Base-by-base conservation (phyloP, 495 filamentous ascomycete species). In the Hypoxylon intermedium region DNA sequence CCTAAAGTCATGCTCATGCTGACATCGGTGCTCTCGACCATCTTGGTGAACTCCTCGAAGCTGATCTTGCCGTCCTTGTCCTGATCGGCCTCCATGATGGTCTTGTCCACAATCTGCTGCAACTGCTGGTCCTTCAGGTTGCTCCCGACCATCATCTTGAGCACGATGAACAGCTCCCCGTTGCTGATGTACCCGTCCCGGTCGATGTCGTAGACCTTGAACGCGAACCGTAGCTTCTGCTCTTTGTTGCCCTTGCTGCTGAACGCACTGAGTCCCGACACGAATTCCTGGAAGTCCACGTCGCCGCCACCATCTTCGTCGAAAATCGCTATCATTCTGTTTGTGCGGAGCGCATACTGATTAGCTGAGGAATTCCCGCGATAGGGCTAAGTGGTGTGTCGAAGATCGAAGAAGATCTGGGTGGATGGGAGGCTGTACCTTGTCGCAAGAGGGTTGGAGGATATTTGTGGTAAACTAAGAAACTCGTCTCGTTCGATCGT, bases 61-160 rank as follows among this genome's bases (percentile, higher is more conserved):
- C 90, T 96, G 79, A 99, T 98, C 82, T 96, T 96, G 63, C 94
- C 94, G 76, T 99, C 94, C 36, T 85, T 83, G 75, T 99, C 95
- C 68, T 89, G 83, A 74, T 99, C 94, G 38, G 94, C 95, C 79
- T 99, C 94, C 94, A 98, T 98, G 71, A 99, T 99, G 47, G 94
- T 99, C 85, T 99, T 99, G 78, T 99, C 94, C 58, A 99, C 94
- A 62, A 92, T 92, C 81, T 93, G 94, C 77, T 99, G 94, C 75
- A 99, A 78, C 77, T 99, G 94, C 77, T 96, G 88, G 72, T 99
- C 95, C 84, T 99, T 99, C 70, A 99, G 77, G 77, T 99, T 99
- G 78, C 92, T 97, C 40, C 94, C 94, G 59, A 99, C 94, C 94
- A 99, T 99, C 94, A 99, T 99, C 87, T 99, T 99, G 62, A 99